A percentile compares a stretch with the other conserved stretches of the same genome.
Evolutionary conservation across 2,329 filamentous ascomycete species (phyloP).

Genomic region (Alternaria sp.): DNA sequence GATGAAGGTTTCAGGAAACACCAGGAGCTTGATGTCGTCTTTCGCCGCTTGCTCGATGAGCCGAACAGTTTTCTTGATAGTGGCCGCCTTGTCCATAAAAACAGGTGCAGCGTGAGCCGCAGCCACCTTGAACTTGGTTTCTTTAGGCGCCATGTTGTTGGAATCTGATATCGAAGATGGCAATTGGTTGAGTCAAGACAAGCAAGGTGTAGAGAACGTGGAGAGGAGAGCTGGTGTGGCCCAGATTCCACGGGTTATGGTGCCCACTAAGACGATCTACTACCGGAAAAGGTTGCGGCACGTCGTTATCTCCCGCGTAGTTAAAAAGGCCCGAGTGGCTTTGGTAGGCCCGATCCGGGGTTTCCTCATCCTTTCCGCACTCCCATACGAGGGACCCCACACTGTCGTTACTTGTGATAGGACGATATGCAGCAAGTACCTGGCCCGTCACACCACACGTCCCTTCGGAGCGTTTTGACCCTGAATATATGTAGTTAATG

Average conservation of each 20-base stretch:
- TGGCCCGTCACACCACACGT: background rate
- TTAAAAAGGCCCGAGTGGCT: background rate
- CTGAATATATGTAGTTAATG: background rate
- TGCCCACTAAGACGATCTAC: background rate
- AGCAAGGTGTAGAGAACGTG: background rate
- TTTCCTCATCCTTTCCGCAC: background rate
- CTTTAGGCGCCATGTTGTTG: conserved; percentile 28
- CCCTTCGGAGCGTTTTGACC: background rate
- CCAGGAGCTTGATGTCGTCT: conserved; percentile 43
- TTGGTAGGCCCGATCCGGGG: background rate
- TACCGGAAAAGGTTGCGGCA: background rate
- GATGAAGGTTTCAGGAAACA: conserved; percentile 50
- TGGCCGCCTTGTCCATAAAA: conserved; percentile 50
- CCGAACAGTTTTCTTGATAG: conserved; percentile 42
- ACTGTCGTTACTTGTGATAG: background rate
- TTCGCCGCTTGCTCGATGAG: conserved; percentile 47
- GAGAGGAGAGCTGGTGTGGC: background rate
- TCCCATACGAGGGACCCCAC: background rate
- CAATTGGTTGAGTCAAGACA: background rate
- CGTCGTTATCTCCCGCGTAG: conserved; percentile 2
- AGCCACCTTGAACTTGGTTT: conserved; percentile 46
- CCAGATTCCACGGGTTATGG: background rate
- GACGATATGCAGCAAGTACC: background rate
- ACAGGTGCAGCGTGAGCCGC: conserved; percentile 49
- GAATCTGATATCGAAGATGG: background rate